Evolutionary conservation across 2,329 filamentous ascomycete species (phyloP).

Genomic region (Penicillium verrucosum): DNA sequence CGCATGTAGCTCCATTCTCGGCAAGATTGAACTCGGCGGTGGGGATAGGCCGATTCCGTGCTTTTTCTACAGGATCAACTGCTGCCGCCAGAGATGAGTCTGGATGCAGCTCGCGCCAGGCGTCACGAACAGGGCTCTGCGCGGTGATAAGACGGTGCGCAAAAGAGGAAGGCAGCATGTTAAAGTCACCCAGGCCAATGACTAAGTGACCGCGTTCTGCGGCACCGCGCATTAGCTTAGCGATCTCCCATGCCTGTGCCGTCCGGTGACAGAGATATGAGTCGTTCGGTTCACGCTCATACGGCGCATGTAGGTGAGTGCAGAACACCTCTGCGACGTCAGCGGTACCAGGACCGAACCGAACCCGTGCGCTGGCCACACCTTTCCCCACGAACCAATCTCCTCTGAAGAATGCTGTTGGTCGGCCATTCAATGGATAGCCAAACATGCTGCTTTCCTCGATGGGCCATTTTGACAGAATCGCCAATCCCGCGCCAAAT

Average conservation of each 20-base stretch:
- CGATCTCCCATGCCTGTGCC: slow-evolving; percentile 91
- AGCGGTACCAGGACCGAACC: slow-evolving; percentile 61
- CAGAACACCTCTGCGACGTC: slow-evolving; percentile 86
- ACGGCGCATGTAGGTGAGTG: slow-evolving; percentile 87
- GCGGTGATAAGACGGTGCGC: slow-evolving; percentile 78
- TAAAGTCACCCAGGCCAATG: slow-evolving; percentile 88
- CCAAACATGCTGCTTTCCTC: slow-evolving; percentile 80
- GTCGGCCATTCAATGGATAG: slow-evolving; percentile 89
- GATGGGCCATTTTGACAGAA: slow-evolving; percentile 89
- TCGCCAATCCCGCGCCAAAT: slow-evolving; percentile 84
- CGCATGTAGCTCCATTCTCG: slow-evolving; percentile 83
- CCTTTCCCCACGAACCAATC: slow-evolving; percentile 98
- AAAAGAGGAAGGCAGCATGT: slow-evolving; percentile 86
- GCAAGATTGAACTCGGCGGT: slow-evolving; percentile 72
- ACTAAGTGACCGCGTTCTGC: slow-evolving; percentile 78
- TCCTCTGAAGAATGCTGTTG: slow-evolving; percentile 88
- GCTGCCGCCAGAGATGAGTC: slow-evolving; percentile 76
- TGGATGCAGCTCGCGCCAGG: slow-evolving; percentile 81
- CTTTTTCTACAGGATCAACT: slow-evolving; percentile 63
- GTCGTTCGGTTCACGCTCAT: slow-evolving; percentile 74
- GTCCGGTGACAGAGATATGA: slow-evolving; percentile 88
- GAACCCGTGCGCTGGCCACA: slow-evolving; percentile 76
- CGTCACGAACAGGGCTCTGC: slow-evolving; percentile 73
- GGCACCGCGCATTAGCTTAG: slow-evolving; percentile 81
- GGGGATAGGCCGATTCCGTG: slow-evolving; percentile 65